Conservation (phyloP, 2,329 filamentous ascomycete species). For the Teratosphaeria destructans region DNA sequence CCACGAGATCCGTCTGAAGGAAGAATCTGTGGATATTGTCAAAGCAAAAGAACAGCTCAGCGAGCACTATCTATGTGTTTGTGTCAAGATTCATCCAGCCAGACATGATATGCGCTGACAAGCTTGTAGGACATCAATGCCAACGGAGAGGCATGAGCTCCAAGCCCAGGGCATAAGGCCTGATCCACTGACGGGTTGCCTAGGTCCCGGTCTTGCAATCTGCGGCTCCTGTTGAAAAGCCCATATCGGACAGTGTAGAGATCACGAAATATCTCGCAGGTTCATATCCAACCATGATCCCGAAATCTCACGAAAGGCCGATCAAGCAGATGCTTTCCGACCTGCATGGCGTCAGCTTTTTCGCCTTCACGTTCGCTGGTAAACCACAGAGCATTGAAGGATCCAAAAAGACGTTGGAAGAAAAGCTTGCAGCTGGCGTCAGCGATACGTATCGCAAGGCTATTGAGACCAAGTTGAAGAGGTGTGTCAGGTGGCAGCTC, state of each 20-base stretch:
- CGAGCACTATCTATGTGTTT: neutral
- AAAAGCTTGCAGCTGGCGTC: neutral
- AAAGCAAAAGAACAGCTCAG: neutral
- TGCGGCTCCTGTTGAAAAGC: neutral
- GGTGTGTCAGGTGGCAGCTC: neutral
- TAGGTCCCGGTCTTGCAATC: neutral
- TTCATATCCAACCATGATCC: neutral
- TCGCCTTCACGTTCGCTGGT: neutral
- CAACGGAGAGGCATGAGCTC: neutral
- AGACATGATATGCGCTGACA: neutral
- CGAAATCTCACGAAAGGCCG: neutral
- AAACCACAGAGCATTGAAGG: neutral
- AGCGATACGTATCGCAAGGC: neutral
- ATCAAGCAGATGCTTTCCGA: neutral
- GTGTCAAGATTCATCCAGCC: neutral
- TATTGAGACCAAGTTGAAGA: neutral
- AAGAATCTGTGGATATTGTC: neutral
- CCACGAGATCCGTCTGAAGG: neutral
- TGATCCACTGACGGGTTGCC: neutral
- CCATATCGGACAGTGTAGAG: neutral
- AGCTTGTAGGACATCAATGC: neutral
- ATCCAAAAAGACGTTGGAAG: neutral
- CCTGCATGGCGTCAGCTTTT: neutral
- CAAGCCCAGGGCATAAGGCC: neutral
- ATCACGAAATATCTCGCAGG: neutral